These are phyloP conservation scores for Fonsecaea monophora DNA, from an alignment of 2,329 filamentous ascomycete species.

Conservation along the genomic window DNA sequence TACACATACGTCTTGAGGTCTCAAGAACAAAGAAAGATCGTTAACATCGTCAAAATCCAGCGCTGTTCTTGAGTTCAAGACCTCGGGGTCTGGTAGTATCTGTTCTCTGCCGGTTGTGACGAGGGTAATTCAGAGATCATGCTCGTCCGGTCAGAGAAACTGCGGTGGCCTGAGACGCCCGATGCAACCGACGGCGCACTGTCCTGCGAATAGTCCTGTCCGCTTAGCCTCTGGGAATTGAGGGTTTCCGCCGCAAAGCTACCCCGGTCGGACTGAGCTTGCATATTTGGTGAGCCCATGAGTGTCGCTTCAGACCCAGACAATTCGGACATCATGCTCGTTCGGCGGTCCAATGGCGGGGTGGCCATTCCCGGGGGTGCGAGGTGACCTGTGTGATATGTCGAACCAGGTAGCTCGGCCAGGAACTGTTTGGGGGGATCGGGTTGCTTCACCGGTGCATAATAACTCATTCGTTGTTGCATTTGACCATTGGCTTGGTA, in stretches of 20 bases:
- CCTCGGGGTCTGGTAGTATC: background rate
- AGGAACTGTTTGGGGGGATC: constrained; percentile 32
- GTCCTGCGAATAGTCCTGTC: constrained; percentile 11
- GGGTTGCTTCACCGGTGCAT: constrained; percentile 23
- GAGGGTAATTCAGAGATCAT: constrained; percentile 31
- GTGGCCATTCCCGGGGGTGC: constrained; percentile 5
- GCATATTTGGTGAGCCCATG: constrained; percentile 29
- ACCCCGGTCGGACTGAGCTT: constrained; percentile 24
- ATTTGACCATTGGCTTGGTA: constrained; percentile 22
- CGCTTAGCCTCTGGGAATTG: constrained; percentile 12
- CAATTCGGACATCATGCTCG: constrained; percentile 35
- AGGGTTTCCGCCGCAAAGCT: constrained; percentile 23
- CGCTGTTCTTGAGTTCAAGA: background rate
- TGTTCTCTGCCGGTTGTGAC: constrained; percentile 9
- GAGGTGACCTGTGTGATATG: constrained; percentile 24
- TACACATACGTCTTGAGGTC: background rate
- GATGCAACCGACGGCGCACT: constrained; percentile 21
- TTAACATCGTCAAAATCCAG: constrained; percentile 5
- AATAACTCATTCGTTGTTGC: constrained; percentile 27
- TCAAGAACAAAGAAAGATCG: background rate
- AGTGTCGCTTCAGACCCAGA: constrained; percentile 27
- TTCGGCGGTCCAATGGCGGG: constrained; percentile 17
- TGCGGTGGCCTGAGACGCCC: constrained; percentile 3
- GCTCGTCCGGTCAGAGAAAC: constrained; percentile 28
- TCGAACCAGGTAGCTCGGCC: constrained; percentile 37